Base-by-base conservation (phyloP, 192 early-diverging fungal species). In the Podochytrium sp. region DNA sequence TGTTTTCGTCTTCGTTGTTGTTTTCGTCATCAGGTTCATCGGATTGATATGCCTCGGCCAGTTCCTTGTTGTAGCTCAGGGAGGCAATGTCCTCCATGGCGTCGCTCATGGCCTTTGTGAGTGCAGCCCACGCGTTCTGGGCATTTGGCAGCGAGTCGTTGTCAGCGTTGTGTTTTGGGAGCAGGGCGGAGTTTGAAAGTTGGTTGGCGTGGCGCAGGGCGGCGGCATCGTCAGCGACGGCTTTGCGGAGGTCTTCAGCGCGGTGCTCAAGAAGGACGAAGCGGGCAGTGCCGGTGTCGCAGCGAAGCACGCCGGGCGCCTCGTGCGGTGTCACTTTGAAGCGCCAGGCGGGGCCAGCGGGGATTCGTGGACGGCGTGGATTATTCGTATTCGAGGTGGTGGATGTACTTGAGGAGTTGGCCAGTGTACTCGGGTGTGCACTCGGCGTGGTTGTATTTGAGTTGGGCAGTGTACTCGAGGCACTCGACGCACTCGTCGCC, bases 41-140 rank as follows among this genome's bases (percentile, higher is more conserved):
- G 10, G 51, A 35, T 20, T 69, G 29, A 40, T 69, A 69, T 7
- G 32, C 37, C 10, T 51, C 51, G 6, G 50, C 29, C 23, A 69
- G 49, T 16, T 69, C 66, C 38, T 35, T 52, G 51, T 69, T 69
- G 52, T 69, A 69, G 6, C 55, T 51, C 1, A 55, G 40, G 34
- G 32, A 16, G 14, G 52, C 29, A 18, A 69, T n/a, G 12, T 69
- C 66, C 5, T 27, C 35, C 14, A 69, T 30, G 0, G 66, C 47
- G 29, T 69, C 66, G 12, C 55, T 14, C 10, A 69, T 29, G 33
- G 66, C 66, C 25, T 69, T 20, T 2, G 55, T 14, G 35, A 69
- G 4, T 4, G 51, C 20, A 25, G 25, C 5, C 37, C 32, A 69
- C 10, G 50, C 66, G n/a, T 69, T 69, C 55, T 65, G 40, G 2